Evolutionary conservation across 352 stramenopile genomes (phyloP), one percentile per base, ranked within the genome.

Genomic region (Phytophthora melonis): DNA sequence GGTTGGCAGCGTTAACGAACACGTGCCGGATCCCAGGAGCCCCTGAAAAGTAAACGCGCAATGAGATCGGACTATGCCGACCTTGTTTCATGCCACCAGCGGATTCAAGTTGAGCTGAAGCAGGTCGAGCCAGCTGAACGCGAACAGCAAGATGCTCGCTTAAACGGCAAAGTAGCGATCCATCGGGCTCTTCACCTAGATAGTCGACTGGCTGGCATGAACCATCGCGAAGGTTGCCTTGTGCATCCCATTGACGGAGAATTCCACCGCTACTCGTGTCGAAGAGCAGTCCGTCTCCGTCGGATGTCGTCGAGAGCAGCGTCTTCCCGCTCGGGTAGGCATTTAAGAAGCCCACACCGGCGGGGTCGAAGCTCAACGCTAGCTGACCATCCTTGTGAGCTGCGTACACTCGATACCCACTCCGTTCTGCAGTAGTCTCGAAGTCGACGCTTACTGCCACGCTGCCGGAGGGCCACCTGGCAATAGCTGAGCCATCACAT

Each of bases 281-380:
- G 58, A 95, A 90, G 32, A 82, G 72, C 30, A 95, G 58, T 0
- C 88, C 86, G 58, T 92, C 75, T 39, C 88, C 85, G 27, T 72
- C 75, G 1, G 82, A 91, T 6, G 86, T 92, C 11, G 88, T 95
- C 11, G 86, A 95, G 6, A 95, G 66, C 63, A 95, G 78, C 63
- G 85, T 92, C 16, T 84, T 81, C 10, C 88, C 86, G n/a, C 81
- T 92, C 25, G 88, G 85, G 32, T 93, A 83, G 58, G 92, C 91
- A 63, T 95, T 95, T 60, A 93, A 80, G 45, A 95, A 93, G 14
- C 88, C 88, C 0, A 93, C 88, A 32, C 88, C 88, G 6, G 62
- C 58, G 2, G 80, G 68, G 45, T 93, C 86, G 32, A 95, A 89
- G 53, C 86, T 95, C 30, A 95, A 62, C 21, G 83, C 82, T 52